These are phyloP conservation scores for Saccharomyces pastorianus DNA, from an alignment of 1,139 yeast genomes.

Conservation along the genomic window DNA sequence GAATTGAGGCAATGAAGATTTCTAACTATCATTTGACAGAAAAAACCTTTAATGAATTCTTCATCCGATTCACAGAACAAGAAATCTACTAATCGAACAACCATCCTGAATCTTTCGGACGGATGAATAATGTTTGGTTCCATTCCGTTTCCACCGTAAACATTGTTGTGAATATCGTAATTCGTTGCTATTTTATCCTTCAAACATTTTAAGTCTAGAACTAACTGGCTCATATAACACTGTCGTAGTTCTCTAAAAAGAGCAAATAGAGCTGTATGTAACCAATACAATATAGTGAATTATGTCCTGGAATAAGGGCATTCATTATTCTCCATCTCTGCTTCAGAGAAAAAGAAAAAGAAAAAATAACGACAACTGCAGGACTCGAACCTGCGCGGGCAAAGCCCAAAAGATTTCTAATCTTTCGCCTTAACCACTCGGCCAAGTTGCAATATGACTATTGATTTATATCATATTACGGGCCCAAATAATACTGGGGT, in stretches of 20 bases:
- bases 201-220: background rate
- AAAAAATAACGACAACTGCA: conserved; percentile 32
- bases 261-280: background rate
- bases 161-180: background rate
- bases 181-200: background rate
- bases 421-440: conserved; percentile 51
- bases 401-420: conserved; percentile 45
- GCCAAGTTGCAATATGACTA: conserved; percentile 37
- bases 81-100: background rate
- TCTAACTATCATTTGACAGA: background rate
- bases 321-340: background rate
- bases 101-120: background rate
- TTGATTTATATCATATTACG: background rate
- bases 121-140: background rate
- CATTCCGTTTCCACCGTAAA: background rate
- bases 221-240: background rate
- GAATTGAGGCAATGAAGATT: background rate
- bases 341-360: background rate
- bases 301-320: background rate
- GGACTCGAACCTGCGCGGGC: conserved; percentile 37
- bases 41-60: background rate
- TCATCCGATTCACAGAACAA: background rate
- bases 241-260: background rate
- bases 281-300: background rate
- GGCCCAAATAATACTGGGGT: background rate